Evolutionary conservation across 805 yeast genomes (phyloP).

Genomic region (Kuraishia ogatae): DNA sequence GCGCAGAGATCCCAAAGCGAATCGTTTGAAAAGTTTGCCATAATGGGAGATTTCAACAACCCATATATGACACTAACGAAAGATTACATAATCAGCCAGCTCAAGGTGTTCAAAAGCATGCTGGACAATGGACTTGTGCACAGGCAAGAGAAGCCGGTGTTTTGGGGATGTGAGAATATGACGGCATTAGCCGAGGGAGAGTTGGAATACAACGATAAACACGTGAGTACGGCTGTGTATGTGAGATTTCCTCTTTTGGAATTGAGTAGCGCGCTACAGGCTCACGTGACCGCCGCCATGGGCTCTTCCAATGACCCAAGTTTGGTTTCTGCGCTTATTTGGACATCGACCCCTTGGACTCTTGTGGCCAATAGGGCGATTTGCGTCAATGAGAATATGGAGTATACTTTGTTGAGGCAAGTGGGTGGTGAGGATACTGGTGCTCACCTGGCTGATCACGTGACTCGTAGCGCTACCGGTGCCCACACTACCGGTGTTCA

Average conservation of each 20-base stretch:
- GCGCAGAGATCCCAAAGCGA: constrained; percentile 56
- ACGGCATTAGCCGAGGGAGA: constrained; percentile 98
- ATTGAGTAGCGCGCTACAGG: constrained; percentile 14
- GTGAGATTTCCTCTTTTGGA: constrained; percentile 52
- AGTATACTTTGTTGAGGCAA: constrained; percentile 43
- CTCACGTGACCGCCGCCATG: constrained; percentile 2
- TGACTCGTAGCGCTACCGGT: no score
- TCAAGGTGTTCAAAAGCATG: constrained; percentile 59
- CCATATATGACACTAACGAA: constrained; percentile 69
- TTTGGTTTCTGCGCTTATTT: constrained; percentile 42
- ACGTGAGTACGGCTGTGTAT: constrained; percentile 59
- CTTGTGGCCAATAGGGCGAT: constrained; percentile 81
- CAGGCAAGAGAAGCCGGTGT: constrained; percentile 89
- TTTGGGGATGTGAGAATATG: constrained; percentile 91
- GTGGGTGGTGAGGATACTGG: no score
- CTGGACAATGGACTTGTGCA: constrained; percentile 59
- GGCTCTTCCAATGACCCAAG: background rate
- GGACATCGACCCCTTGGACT: constrained; percentile 99
- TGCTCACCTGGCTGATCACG: no score
- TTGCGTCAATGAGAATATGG: constrained; percentile 50
- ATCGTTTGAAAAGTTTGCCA: constrained; percentile 62
- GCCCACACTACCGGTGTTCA: no score
- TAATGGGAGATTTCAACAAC: constrained; percentile 74
- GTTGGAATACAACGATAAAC: constrained; percentile 72
- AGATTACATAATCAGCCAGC: constrained; percentile 66